These are phyloP conservation scores for Aspergillus niger DNA, from an alignment of 2,329 filamentous ascomycete species.

Conservation along the genomic window DNA sequence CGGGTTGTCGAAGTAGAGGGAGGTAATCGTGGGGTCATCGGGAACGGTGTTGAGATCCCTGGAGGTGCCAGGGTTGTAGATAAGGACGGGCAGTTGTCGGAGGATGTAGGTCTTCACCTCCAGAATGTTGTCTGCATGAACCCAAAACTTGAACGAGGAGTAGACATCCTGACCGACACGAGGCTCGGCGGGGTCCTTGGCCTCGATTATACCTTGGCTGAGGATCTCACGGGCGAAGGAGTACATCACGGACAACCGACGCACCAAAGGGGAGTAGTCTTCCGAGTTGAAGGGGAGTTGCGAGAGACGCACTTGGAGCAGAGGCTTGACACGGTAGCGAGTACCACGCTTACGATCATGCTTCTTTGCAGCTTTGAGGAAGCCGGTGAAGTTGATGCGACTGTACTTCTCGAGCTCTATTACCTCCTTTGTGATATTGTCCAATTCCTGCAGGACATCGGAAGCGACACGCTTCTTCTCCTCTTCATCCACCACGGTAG, in stretches of 20 bases:
- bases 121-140: conserved; percentile 90
- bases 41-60: conserved; percentile 78
- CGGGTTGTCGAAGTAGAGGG: conserved; percentile 90
- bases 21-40: conserved; percentile 85
- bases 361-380: conserved; percentile 98
- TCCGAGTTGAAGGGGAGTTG: conserved; percentile 93
- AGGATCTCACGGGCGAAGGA: conserved; percentile 86
- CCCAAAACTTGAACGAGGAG: conserved; percentile 92
- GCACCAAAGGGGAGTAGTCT: conserved; percentile 85
- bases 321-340: conserved; percentile 82
- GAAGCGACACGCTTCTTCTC: conserved; percentile 57
- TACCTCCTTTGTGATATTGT: conserved; percentile 84
- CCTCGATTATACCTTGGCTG: conserved; percentile 51
- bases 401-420: conserved; percentile 94
- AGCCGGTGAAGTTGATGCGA: conserved; percentile 94
- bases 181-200: conserved; percentile 50
- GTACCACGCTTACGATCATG: conserved; percentile 91
- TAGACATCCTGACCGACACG: conserved; percentile 66
- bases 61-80: conserved; percentile 84
- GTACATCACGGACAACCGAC: conserved; percentile 90
- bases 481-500: conserved; percentile 44
- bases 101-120: conserved; percentile 97
- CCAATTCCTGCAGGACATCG: conserved; percentile 76
- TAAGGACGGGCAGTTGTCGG: conserved; percentile 82
- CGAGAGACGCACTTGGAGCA: conserved; percentile 88